Base-by-base conservation (phyloP, 139 green algal genomes). In the Pleodorina starrii region DNA sequence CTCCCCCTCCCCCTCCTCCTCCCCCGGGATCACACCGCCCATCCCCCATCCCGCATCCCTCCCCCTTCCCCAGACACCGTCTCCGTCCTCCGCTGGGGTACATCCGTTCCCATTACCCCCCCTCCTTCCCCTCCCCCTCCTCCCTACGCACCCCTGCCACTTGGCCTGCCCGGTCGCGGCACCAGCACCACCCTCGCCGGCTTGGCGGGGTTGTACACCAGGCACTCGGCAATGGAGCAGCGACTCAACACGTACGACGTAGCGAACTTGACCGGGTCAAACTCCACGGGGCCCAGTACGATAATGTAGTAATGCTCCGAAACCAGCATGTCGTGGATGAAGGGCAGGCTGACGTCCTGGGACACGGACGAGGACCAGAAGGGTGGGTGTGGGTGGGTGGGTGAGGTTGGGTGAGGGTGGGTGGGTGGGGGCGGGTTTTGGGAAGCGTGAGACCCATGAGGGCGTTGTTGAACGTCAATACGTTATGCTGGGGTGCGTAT, bases 281-380 rank as follows among this genome's bases (percentile, higher is more conserved):
- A 92, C 60, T 90, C 60, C 36, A 94, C n/a, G 32, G 92, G 91
- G 29, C 92, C 90, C 51, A 93, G 63, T 4, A 93, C 25, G 4
- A 93, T 43, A 1, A 94, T 78, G 66, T 96, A 96, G 87, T 93
- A 96, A 82, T 94, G 90, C 43, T 92, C 77, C 7, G 90, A 94
- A 12, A 94, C 91, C 51, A 90, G 83, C 42, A 96, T 93, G 88
- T 96, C 93, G 74, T 96, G 93, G 2, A 94, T 76, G 44, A 94
- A 91, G 1, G 88, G 87, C 48, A 95, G 82, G 48, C 72, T 78
- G 19, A 85, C 38, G 71, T 74, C 86, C 71, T 87, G 57, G 2
- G 5, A 4, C n/a, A n/a, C n/a, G n/a, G n/a, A n/a, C n/a, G n/a
- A n/a, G n/a, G n/a, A n/a, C n/a, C n/a, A n/a, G 5, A 66, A 21